phyloP scores from a whole-genome alignment of 2,329 filamentous ascomycete species.

The Ophiocordyceps camponoti-saundersi region DNA sequence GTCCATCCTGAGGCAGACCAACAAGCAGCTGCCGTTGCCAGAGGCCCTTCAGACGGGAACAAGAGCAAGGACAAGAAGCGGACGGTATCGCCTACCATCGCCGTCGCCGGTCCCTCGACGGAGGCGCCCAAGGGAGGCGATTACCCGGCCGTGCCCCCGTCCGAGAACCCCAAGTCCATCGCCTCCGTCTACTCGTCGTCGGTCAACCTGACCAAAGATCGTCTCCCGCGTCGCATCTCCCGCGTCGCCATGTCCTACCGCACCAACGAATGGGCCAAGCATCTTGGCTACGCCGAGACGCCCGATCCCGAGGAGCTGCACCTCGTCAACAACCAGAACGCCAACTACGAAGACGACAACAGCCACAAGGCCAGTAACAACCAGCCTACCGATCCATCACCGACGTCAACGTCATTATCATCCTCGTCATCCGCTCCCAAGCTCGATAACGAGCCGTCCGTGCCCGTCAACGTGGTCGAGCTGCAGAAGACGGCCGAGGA shows the following conservation, averaged over 20 bases:
- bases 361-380: too few species aligned
- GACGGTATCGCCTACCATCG: not conserved
- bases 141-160: slow-evolving; percentile 7
- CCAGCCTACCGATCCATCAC: too few species aligned
- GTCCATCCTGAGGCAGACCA: not conserved
- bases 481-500: slow-evolving; percentile 46
- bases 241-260: slow-evolving; percentile 67
- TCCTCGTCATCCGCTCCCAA: slow-evolving; percentile 1
- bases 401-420: not conserved
- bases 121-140: not conserved
- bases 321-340: slow-evolving; percentile 19
- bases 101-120: too few species aligned
- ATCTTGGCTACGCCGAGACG: slow-evolving; percentile 59
- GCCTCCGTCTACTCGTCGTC: slow-evolving; percentile 24
- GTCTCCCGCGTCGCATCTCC: slow-evolving; percentile 55
- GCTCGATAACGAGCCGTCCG: slow-evolving; percentile 28
- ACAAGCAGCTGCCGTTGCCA: not conserved
- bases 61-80: not conserved
- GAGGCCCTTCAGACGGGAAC: too few species aligned
- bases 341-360: not conserved
- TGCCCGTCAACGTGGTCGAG: slow-evolving; percentile 45
- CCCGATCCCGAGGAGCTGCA: slow-evolving; percentile 49
- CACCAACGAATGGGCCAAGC: slow-evolving; percentile 94
- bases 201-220: slow-evolving; percentile 37
- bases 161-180: slow-evolving; percentile 20